These are phyloP conservation scores for Candida koratica DNA, from an alignment of 805 yeast genomes.

Conservation along the genomic window DNA sequence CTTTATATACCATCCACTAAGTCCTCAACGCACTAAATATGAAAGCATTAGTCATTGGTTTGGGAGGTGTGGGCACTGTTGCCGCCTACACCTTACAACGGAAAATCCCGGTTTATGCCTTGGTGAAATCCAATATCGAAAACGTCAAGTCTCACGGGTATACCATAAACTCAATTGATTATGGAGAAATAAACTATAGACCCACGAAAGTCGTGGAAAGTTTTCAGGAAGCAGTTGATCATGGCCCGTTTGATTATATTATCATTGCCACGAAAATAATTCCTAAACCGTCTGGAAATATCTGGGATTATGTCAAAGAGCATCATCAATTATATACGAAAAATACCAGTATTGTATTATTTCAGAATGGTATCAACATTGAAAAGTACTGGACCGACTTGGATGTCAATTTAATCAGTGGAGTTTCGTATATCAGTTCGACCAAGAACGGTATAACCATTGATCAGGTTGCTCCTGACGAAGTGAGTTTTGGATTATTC, in stretches of 20 bases:
- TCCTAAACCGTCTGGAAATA: constrained; percentile 21
- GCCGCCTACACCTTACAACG: constrained; percentile 27
- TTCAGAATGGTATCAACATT: constrained; percentile 27
- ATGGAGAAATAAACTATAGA: constrained; percentile 21
- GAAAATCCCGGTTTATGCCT: constrained; percentile 28
- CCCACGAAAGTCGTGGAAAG: constrained; percentile 27
- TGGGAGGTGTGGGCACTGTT: constrained; percentile 37
- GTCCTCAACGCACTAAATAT: background rate
- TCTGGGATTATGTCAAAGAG: constrained; percentile 23
- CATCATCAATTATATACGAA: constrained; percentile 17
- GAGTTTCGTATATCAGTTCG: constrained; percentile 33
- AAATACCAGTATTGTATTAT: constrained; percentile 21
- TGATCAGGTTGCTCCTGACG: constrained; percentile 27
- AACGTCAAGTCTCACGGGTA: constrained; percentile 25
- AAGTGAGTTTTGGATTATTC: constrained; percentile 26
- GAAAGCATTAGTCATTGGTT: constrained; percentile 22
- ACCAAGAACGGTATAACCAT: constrained; percentile 24
- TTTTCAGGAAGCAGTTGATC: constrained; percentile 23
- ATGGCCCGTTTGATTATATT: constrained; percentile 31
- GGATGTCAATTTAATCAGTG: constrained; percentile 23
- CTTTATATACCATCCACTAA: no score
- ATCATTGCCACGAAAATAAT: constrained; percentile 33
- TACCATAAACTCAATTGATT: constrained; percentile 27
- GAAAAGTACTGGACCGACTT: constrained; percentile 20
- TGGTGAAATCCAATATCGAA: constrained; percentile 32